These are phyloP conservation scores for Fusarium nodosum DNA, from an alignment of 2,329 filamentous ascomycete species.

Conservation along the genomic window DNA sequence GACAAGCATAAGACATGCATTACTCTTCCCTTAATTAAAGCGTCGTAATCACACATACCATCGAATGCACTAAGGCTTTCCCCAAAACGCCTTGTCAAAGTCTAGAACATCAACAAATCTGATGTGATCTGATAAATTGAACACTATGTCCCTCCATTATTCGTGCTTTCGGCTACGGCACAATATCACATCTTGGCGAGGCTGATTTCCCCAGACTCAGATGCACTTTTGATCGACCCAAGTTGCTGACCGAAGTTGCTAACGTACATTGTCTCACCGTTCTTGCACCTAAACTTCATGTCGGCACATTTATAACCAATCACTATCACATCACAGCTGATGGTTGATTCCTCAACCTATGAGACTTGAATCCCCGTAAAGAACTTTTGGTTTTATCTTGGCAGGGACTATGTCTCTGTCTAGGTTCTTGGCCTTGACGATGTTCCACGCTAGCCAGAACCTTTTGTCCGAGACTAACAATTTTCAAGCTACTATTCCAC, in stretches of 20 bases:
- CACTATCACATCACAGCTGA: background rate
- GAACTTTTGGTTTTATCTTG: background rate
- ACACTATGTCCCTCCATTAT: background rate
- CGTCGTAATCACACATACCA: background rate
- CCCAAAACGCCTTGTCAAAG: no score
- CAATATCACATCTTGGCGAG: background rate
- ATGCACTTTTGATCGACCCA: background rate
- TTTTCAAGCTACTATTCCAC: no score
- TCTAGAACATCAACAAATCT: background rate
- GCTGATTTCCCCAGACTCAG: background rate
- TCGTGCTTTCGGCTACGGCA: background rate
- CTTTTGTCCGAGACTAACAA: background rate
- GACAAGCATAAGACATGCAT: no score
- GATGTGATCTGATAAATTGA: background rate
- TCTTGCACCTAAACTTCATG: background rate
- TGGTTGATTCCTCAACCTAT: background rate
- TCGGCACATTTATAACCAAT: background rate
- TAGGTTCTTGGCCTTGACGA: background rate
- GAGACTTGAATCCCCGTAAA: background rate
- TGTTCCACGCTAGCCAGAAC: background rate
- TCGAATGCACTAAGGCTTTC: background rate
- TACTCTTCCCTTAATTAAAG: background rate
- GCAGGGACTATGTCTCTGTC: background rate
- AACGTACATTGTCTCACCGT: background rate
- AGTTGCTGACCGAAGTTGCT: background rate